Evolutionary conservation across 129 eudicot species (phyloP).

Genomic region (Centella asiatica): DNA sequence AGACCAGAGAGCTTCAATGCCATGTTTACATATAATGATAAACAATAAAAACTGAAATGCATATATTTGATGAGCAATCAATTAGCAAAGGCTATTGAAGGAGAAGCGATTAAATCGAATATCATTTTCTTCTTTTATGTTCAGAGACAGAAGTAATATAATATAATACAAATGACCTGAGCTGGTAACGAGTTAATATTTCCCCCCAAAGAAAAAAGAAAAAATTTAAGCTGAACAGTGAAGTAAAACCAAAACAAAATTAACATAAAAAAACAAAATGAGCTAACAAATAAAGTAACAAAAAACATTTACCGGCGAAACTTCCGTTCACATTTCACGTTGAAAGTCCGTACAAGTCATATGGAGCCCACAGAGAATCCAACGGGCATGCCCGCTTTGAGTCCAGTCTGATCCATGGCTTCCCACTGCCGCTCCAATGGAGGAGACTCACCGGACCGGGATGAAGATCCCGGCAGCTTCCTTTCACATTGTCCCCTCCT

Average conservation of each 20-base stretch:
- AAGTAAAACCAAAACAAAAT: constrained; percentile 13
- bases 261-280: no score
- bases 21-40: no score
- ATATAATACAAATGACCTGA: constrained; percentile 34
- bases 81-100: no score
- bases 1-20: no score
- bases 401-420: constrained; percentile 90
- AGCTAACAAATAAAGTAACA: no score
- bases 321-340: constrained; percentile 16
- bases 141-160: constrained; percentile 15
- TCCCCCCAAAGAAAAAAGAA: constrained; percentile 1
- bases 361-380: constrained; percentile 87
- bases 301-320: constrained; percentile 46
- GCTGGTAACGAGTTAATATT: constrained; percentile 19
- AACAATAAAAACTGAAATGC: no score
- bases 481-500: constrained; percentile 86
- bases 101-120: constrained; percentile 3
- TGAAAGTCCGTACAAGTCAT: constrained; percentile 55
- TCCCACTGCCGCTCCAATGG: constrained; percentile 95
- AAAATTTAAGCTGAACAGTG: constrained; percentile 1
- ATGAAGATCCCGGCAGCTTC: constrained; percentile 92
- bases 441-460: constrained; percentile 84
- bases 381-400: constrained; percentile 63
- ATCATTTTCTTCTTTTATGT: constrained; percentile 16
- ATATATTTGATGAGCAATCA: no score